phyloP scores from a whole-genome alignment of 441 rosid genomes.

The Rhodomyrtus psidioides region DNA sequence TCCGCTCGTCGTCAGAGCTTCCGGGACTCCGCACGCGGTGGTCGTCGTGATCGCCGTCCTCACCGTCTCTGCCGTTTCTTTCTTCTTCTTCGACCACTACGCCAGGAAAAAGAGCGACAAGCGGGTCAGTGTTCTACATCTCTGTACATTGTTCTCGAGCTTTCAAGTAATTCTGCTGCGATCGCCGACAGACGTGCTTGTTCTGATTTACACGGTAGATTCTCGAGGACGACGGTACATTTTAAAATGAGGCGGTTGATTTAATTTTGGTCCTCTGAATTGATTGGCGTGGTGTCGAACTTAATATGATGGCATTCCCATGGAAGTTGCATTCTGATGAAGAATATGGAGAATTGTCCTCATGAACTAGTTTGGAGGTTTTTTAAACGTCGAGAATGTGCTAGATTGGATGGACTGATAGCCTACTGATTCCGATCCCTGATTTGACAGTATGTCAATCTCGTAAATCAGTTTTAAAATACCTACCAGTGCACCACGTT shows the following conservation, averaged over 20 bases:
- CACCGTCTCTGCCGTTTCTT: slow-evolving; percentile 46
- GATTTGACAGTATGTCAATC: background rate
- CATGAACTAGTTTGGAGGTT: background rate
- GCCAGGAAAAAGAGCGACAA: background rate
- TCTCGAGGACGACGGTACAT: background rate
- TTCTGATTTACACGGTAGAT: background rate
- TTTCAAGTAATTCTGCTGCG: background rate
- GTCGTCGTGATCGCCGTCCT: slow-evolving; percentile 53
- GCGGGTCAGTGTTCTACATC: background rate
- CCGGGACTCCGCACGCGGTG: slow-evolving; percentile 33
- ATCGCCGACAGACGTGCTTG: background rate
- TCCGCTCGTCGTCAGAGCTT: slow-evolving; percentile 35
- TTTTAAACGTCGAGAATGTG: background rate
- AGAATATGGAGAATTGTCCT: background rate
- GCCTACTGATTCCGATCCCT: background rate
- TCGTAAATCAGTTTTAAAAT: background rate
- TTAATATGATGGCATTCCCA: background rate
- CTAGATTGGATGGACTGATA: background rate
- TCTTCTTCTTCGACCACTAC: slow-evolving; percentile 36
- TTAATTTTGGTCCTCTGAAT: background rate
- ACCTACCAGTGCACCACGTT: background rate
- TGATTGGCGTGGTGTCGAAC: background rate
- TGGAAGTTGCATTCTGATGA: background rate
- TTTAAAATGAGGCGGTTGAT: slow-evolving; percentile 18
- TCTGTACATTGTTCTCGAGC: background rate